Evolutionary conservation across 2,329 filamentous ascomycete genomes (phyloP), one percentile per base, ranked within the genome.

Genomic region (Pseudogymnoascus sp.): DNA sequence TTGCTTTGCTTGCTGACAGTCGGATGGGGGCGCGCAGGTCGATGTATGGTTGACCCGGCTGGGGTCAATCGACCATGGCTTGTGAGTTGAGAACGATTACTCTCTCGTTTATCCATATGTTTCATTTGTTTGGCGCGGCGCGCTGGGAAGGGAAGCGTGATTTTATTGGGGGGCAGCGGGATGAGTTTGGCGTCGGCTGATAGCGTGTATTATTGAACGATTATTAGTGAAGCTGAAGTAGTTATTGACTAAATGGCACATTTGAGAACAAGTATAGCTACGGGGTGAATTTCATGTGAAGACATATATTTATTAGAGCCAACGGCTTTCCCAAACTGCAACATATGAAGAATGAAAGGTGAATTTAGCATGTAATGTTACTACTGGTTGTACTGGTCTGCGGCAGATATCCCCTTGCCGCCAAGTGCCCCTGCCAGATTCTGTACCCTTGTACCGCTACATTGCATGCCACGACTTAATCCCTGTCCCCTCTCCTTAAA

Each of bases 401-500:
- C 2, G 6, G 26, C 19, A 19, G 2, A 13, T 19, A 4, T 6
- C 26, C 50, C 42, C 21, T 47, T 14, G 21, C 21, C 26, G 7
- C 26, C 47, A 53, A 53, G 26, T 53, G 4, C 47, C 16, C 29
- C 29, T 35, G 50, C 50, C 50, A 56, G 16, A 56, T 56, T 29
- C 31, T 56, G 50, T 56, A 56, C 29, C 50, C 29, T 33, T 56
- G 50, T 56, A 56, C 50, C 16, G 50, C 26, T 26, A 33, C 50
- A 56, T 33, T 56, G 8, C 50, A 53, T 56, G 14, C 47, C 47
- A 53, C 26, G 26, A 7, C 29, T 33, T 56, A 56, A 56, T 56
- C 50, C 50, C 50, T 56, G 50, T 56, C 29, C 50, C 50, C 50
- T 56, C 50, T 56, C 50, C 50, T 56, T 56, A 56, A 56, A 56